These are phyloP conservation scores for Trichoderma polysporum DNA, from an alignment of 2,329 filamentous ascomycete species.

Conservation along the genomic window DNA sequence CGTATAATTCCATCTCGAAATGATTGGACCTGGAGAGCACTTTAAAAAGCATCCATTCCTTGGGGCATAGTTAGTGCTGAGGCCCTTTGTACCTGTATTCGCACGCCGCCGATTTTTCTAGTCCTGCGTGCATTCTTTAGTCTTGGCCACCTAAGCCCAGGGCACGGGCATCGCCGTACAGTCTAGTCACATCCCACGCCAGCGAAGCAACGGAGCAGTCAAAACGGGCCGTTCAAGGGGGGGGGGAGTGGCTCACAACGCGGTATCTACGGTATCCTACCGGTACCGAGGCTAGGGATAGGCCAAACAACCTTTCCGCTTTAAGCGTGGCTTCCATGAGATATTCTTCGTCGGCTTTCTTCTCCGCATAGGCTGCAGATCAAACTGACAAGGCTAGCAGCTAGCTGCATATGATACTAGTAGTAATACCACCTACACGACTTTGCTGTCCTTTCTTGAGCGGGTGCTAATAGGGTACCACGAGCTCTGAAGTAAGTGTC, in stretches of 20 bases:
- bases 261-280: neutral
- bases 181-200: neutral
- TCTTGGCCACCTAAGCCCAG: neutral
- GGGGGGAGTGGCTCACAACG: neutral
- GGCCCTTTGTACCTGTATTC: neutral
- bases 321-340: neutral
- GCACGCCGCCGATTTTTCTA: neutral
- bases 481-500: neutral
- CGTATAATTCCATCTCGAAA: neutral
- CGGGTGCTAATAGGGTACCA: neutral
- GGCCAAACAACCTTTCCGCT: neutral
- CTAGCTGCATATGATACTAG: neutral
- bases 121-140: neutral
- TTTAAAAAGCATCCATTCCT: neutral
- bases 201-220: neutral
- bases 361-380: neutral
- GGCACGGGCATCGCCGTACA: constrained; percentile 4
- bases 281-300: neutral
- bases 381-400: neutral
- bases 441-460: neutral
- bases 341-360: neutral
- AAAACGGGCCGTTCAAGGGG: constrained; percentile 10
- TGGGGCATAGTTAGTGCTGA: neutral
- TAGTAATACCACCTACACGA: neutral
- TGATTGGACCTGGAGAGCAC: neutral